Base-by-base conservation (phyloP, 495 filamentous ascomycete species). In the Lindgomyces ingoldianus region DNA sequence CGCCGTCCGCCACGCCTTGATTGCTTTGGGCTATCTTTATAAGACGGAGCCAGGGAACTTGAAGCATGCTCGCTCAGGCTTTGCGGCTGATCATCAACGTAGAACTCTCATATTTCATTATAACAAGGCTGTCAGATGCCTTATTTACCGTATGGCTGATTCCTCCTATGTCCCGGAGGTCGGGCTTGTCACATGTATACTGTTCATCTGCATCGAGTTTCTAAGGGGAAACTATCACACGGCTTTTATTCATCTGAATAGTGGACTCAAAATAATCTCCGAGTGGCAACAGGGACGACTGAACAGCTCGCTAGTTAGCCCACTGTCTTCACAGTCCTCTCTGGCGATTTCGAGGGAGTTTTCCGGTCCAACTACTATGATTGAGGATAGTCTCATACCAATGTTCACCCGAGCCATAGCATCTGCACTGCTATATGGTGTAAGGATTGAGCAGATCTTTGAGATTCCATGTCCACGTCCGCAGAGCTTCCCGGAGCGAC, bases 171-270 rank as follows among this genome's bases (percentile, higher is more conserved):
- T 26, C 18, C 51, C 48, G 4, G 61, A 57, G 26, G 41, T 64
- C 18, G 48, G 48, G 21, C 53, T 64, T 16, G 61, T 57, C 36
- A 18, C 61, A 1, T 57, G 51, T 14, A 16, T 64, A 8, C 52
- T 64, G 9, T 57, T 64, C 24, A 46, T 57, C 16, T 64, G 39
- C 53, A 50, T 64, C 19, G 61, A 64, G 41, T 56, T 56, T 26
- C 0, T 56, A 2, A 54, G 61, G 12, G 51, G 61, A 11, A 30
- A 57, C 52, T 57, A 57, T 29, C 51, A 57, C 3, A 48, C 52
- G 0, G 41, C 42, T 6, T 64, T 57, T 18, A 24, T 27, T 1
- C 61, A 64, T 41, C 52, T 56, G 0, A 48, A 49, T 3, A 48
- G 52, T 24, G 61, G 61, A 1, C 44, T 64, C 45, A 57, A 56